Evolutionary conservation across 2,329 filamentous ascomycete genomes (phyloP), one percentile per base, ranked within the genome.

Genomic region (Colletotrichum nymphaeae): DNA sequence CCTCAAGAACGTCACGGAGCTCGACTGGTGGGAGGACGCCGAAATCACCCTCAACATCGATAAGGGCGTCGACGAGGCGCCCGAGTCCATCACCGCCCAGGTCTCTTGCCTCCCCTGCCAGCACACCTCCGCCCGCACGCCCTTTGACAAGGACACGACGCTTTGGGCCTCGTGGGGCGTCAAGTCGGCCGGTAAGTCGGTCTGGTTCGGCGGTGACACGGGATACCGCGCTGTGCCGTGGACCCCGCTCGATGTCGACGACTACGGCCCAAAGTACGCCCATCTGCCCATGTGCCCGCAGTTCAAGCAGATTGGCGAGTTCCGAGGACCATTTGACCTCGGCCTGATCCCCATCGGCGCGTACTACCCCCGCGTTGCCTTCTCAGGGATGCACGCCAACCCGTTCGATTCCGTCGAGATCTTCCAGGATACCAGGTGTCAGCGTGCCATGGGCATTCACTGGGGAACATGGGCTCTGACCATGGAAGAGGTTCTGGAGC

Each of bases 1-100:
- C 1, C 90, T 98, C 67, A 76, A 88, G 1, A 94, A 95, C 72
- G 92, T 96, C 56, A 97, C 94, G 0, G 95, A 98, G 84, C 82
- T 98, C 78, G 96, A 98, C 83, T 98, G 96, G 96, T 98, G 96
- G 96, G 92, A 97, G 77, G 92, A 94, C 75, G 88, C 91, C 6
- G 92, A 96, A 60, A 82, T 98, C n/a, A 90, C 85, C 0, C 83
- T 98, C 30, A 86, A 88, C 16, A 80, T 74, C 83, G 7, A 77
- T 78, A 77, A 81, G 77, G 72, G 76, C 37, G 30, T 74, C 59
- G 59, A 77, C 66, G 53, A 70, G 35, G 76, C 75, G 4, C 77
- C 78, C n/a, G 78, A 82, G 56, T 85, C 88, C 56, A 94, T 98
- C 75, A 88, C 86, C 5, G 95, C 94, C 2, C 90, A 87, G 6